Conservation (phyloP, 2,329 filamentous ascomycete genomes). For the Neocatenulostroma microsporum region DNA sequence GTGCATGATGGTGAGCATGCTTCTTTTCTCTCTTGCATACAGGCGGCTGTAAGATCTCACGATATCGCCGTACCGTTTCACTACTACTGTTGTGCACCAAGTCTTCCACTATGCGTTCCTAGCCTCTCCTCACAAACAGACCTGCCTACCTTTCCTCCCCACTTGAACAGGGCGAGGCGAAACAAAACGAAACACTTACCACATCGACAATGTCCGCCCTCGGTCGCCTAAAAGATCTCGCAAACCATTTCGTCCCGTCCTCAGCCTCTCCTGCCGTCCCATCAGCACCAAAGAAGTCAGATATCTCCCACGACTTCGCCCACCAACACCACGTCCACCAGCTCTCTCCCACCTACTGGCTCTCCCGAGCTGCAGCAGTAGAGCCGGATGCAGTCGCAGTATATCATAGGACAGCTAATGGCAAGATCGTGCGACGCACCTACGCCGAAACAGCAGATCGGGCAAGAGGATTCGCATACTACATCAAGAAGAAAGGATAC, state of each 20-base stretch:
- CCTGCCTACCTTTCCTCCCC: too few relatives aligned
- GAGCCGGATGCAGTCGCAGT: constrained; percentile 74
- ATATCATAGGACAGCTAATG: constrained; percentile 75
- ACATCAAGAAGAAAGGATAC: constrained; percentile 63
- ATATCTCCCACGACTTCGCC: constrained; percentile 15
- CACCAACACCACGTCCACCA: constrained; percentile 59
- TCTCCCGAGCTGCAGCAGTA: constrained; percentile 79
- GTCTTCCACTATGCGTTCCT: too few relatives aligned
- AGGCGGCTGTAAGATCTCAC: too few relatives aligned
- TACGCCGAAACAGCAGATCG: constrained; percentile 81
- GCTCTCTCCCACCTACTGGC: constrained; percentile 78
- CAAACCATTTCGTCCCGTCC: constrained; percentile 31
- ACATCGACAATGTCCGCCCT: constrained; percentile 65
- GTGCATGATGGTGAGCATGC: too few relatives aligned
- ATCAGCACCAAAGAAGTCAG: constrained; percentile 4
- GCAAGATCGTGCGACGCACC: constrained; percentile 62
- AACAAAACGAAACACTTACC: too few relatives aligned
- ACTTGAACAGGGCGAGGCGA: too few relatives aligned
- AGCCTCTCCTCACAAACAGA: too few relatives aligned
- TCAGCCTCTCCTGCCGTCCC: constrained; percentile 19
- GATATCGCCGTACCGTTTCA: too few relatives aligned
- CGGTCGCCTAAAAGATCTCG: constrained; percentile 53
- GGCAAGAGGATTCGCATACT: constrained; percentile 81
- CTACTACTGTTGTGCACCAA: too few relatives aligned
- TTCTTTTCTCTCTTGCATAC: too few relatives aligned